Evolutionary conservation across 768 basidiomycete genomes (phyloP).

Genomic region (Rhodotorula babjevae): DNA sequence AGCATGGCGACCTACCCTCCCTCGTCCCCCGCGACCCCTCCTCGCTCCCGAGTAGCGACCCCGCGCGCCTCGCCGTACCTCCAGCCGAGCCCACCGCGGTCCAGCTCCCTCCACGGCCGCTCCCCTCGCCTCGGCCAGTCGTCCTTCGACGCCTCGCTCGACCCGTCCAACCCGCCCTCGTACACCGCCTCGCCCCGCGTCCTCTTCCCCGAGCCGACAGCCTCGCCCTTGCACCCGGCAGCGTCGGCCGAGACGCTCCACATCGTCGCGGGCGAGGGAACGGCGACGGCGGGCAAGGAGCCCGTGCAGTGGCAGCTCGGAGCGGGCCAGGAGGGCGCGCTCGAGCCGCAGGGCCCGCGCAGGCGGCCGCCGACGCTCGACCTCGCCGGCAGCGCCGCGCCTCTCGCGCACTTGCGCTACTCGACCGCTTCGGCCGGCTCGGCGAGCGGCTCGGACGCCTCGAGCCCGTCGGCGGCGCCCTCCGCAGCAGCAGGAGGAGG

Average conservation of each 20-base stretch:
- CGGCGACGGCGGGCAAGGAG: neutral
- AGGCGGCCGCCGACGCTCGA: constrained; percentile 15
- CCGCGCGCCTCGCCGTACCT: neutral
- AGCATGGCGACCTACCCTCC: neutral
- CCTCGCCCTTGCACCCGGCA: neutral
- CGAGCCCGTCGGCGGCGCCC: neutral
- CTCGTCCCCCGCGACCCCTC: neutral
- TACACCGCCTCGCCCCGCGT: constrained; percentile 20
- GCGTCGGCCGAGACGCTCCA: constrained; percentile 11
- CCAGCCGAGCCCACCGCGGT: constrained; percentile 10
- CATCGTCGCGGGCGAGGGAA: neutral
- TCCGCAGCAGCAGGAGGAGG: neutral
- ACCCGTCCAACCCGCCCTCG: neutral
- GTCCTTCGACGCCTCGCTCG: constrained; percentile 23
- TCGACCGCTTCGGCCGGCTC: constrained; percentile 1
- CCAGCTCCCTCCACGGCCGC: constrained; percentile 8
- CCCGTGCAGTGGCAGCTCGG: neutral
- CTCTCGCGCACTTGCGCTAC: constrained; percentile 15
- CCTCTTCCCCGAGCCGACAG: constrained; percentile 3
- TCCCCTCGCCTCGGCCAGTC: constrained; percentile 32
- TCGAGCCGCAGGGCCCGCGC: neutral
- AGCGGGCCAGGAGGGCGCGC: neutral
- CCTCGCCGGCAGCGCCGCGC: neutral
- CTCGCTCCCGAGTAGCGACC: neutral
- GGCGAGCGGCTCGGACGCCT: neutral